These are phyloP conservation scores for Paramecium caudatum DNA, from an alignment of 73 alveolate species.

Conservation along the genomic window DNA sequence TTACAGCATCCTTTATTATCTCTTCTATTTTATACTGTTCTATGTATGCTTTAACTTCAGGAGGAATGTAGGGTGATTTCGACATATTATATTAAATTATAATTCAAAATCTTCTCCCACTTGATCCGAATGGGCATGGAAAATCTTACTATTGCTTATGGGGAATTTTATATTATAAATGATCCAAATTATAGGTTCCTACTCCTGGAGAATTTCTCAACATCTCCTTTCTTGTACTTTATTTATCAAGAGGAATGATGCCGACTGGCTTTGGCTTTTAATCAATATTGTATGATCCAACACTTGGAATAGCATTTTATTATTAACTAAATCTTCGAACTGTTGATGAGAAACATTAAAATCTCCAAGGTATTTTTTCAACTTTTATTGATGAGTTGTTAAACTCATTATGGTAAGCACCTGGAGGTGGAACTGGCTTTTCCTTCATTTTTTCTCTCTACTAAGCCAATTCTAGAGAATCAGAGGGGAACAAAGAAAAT, in stretches of 20 bases:
- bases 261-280: neutral
- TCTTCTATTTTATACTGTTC: constrained; percentile 46
- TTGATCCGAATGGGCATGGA: constrained; percentile 60
- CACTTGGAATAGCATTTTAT: neutral
- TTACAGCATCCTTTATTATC: constrained; percentile 28
- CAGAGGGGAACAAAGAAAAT: constrained; percentile 51
- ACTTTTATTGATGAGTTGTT: neutral
- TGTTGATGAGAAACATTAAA: constrained; percentile 44
- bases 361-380: constrained; percentile 38
- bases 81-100: constrained; percentile 32
- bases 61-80: constrained; percentile 35
- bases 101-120: constrained; percentile 50
- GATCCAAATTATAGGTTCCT: constrained; percentile 25
- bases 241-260: constrained; percentile 4
- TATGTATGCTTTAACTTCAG: constrained; percentile 42
- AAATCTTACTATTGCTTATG: constrained; percentile 1
- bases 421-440: constrained; percentile 63
- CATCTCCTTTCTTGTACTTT: neutral
- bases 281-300: constrained; percentile 37
- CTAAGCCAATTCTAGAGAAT: constrained; percentile 38
- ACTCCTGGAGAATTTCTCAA: constrained; percentile 31
- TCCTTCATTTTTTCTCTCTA: constrained; percentile 47
- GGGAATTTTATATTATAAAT: neutral
- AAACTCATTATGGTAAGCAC: neutral
- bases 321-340: constrained; percentile 48